Conservation (phyloP, 1,139 yeast species). For the Arxiozyma telluris region DNA sequence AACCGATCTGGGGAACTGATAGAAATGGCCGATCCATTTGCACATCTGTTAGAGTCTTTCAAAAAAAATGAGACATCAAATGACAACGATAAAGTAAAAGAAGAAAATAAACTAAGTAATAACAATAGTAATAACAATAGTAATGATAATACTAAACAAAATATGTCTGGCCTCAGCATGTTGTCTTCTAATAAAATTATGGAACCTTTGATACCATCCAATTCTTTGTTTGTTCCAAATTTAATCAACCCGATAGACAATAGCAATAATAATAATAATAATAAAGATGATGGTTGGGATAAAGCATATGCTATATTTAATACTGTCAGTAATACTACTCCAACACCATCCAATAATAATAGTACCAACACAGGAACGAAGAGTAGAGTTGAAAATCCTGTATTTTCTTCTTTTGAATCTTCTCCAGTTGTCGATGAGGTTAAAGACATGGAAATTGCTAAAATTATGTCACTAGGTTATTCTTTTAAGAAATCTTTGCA, state of each 20-base stretch:
- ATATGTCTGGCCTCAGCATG: not conserved
- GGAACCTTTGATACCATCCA: not conserved
- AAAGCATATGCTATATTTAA: not conserved
- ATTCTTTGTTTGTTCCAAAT: not conserved
- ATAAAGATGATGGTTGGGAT: not conserved
- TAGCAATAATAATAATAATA: not conserved
- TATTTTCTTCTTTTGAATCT: not conserved
- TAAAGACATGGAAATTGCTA: conserved; percentile 29
- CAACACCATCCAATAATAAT: not conserved
- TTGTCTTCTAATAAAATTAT: not conserved
- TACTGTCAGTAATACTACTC: not conserved
- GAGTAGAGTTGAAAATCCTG: not conserved
- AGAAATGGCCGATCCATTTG: conserved; percentile 36
- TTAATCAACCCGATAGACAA: not conserved
- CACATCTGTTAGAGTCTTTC: conserved; percentile 35
- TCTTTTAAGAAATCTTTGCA: not conserved
- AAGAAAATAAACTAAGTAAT: not conserved
- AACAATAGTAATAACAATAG: not conserved
- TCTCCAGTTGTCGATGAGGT: conserved; percentile 24
- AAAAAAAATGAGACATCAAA: conserved; percentile 9
- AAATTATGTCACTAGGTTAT: conserved; percentile 28
- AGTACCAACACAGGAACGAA: not conserved
- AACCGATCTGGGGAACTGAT: too few relatives aligned
- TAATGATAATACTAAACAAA: not conserved
- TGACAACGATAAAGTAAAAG: too few relatives aligned